Evolutionary conservation across 306 rosid genomes (phyloP), one percentile per base, ranked within the genome.

Genomic region (Datisca glomerata): DNA sequence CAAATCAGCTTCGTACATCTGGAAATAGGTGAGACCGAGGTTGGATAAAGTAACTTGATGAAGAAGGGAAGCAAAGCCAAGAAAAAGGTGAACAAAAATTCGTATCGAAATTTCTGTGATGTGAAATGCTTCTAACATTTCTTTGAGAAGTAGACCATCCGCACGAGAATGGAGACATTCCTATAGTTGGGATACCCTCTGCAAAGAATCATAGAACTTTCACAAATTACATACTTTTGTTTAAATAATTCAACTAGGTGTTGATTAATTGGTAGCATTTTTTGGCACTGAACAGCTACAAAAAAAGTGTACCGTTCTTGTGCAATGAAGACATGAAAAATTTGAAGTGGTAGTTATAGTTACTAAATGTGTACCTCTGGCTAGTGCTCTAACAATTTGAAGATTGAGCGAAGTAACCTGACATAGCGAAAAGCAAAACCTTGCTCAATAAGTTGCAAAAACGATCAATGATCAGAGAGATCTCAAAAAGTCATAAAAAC

Each of bases 111-210:
- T n/a, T n/a, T n/a, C n/a, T n/a, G n/a, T n/a, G n/a, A n/a, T n/a
- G n/a, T n/a, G n/a, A 20, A 52, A 52, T 24, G 54, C 18, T 39
- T 43, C 93, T 70, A 21, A 82, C 96, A 55, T 71, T 64, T 69
- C 78, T 79, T 61, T 67, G 63, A 12, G 55, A 37, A 45, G 94
- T 87, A 50, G 64, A 44, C 97, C 94, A 87, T 60, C 97, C 94
- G 71, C 89, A 76, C 8, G 97, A 65, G 73, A 82, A 79, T 56
- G 97, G 94, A 60, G 93, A 82, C 80, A 87, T 67, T 59, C 93
- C 97, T 54, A 73, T 41, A 18, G 97, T 82, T 67, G 94, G 93
- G 52, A 87, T 87, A 37, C 97, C 89, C 80, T 76, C 94, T 87
- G 78, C 64, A 60, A 51, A 47, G 41, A 62, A 64, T n/a, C n/a